Evolutionary conservation across 768 basidiomycete species (phyloP), one percentile per base, ranked within the genome.

Genomic region (Pisolithus marmoratus): DNA sequence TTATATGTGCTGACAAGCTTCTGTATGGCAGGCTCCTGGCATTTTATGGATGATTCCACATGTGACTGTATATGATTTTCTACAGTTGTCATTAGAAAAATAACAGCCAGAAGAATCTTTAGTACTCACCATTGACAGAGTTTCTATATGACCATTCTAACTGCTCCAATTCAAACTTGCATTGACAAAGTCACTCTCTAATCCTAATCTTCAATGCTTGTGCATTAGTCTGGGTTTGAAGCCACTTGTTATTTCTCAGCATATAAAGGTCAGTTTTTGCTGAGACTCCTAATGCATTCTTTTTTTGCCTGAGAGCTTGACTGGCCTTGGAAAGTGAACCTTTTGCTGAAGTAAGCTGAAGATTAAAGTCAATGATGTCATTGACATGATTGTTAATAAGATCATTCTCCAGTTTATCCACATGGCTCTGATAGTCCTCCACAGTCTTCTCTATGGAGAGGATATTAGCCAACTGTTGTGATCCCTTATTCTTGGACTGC

Each of bases 1-100:
- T 71, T 72, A 54, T 68, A 70, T 7, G 60, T 56, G 2, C 29
- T 48, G 5, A 58, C 66, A 8, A 66, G 46, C 9, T 54, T 49
- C 9, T 51, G 41, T 24, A 70, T 68, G 2, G 57, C 57, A 11
- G 66, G 65, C 19, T 71, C 64, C 6, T 64, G 57, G 2, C 58
- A 40, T 20, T 61, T 59, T 4, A 69, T 52, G 5, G 61, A 55
- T n/a, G 57, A 20, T 27, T 65, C 48, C 9, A 63, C 64, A 55
- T 72, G 67, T 8, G 47, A 48, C 12, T 59, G 51, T 8, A 71
- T 34, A 27, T 68, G 66, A 5, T 56, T 22, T 14, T 66, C 66
- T 66, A 47, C 24, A 48, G 19, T 27, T 40, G 23, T 17, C 17
- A 36, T 26, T 53, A 22, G 20, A 31, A 45, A 29, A 29, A 29